Conservation (phyloP, 176 grass and related monocot genomes). For the Lolium perenne region DNA sequence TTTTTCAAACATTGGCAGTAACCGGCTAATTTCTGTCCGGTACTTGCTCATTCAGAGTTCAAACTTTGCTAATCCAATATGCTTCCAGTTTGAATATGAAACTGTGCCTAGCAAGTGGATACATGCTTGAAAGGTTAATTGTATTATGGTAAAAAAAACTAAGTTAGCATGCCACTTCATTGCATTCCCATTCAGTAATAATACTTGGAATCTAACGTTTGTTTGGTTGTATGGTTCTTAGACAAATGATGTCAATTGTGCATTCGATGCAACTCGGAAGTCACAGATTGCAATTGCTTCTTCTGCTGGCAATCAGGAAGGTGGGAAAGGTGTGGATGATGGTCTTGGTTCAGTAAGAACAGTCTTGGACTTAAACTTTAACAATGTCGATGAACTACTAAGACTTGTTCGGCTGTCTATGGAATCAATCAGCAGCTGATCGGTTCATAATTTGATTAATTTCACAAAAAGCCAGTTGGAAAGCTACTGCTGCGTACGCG, state of each 20-base stretch:
- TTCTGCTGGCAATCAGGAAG: conserved; percentile 44
- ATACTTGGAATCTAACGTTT: conserved; percentile 36
- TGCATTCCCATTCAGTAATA: conserved; percentile 21
- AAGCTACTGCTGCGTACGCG: neutral
- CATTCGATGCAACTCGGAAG: conserved; percentile 85
- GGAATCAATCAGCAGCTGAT: conserved; percentile 62
- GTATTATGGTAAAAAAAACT: conserved; percentile 13
- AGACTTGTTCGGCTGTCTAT: conserved; percentile 74
- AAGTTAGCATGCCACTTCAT: neutral
- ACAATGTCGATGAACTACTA: conserved; percentile 72
- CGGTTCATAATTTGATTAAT: conserved; percentile 1
- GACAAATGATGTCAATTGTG: conserved; percentile 81
- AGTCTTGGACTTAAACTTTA: conserved; percentile 83
- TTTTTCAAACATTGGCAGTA: neutral
- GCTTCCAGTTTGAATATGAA: conserved; percentile 30
- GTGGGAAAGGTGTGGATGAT: conserved; percentile 41
- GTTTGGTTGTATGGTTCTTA: conserved; percentile 43
- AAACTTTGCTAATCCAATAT: conserved; percentile 4
- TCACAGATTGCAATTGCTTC: conserved; percentile 62
- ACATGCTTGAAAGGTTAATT: conserved; percentile 37
- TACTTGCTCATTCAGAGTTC: neutral
- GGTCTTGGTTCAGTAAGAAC: conserved; percentile 65
- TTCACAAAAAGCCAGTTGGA: conserved; percentile 16
- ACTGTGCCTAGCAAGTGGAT: conserved; percentile 2
- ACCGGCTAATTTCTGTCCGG: neutral